Conservation (phyloP, 768 basidiomycete species). For the Neoboletus subvelutipes region DNA sequence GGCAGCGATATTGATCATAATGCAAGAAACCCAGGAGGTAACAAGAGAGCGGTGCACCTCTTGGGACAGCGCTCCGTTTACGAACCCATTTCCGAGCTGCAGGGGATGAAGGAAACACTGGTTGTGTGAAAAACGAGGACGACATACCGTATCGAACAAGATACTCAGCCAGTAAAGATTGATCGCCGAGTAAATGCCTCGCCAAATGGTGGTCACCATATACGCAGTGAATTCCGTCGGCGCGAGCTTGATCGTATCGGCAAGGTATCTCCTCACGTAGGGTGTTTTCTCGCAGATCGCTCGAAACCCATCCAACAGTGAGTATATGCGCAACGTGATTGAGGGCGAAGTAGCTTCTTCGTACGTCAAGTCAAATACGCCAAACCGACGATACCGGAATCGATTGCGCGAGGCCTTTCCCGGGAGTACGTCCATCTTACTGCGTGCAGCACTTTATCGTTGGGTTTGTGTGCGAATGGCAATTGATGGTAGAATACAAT, state of each 20-base stretch:
- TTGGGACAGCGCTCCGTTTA: neutral
- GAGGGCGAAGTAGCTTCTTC: slow-evolving; percentile 10
- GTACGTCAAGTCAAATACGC: slow-evolving; percentile 25
- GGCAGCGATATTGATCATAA: slow-evolving; percentile 23
- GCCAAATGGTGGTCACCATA: slow-evolving; percentile 32
- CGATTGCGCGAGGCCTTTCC: neutral
- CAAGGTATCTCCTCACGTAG: slow-evolving; percentile 6
- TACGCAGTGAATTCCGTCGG: slow-evolving; percentile 22
- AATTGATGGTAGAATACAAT: neutral
- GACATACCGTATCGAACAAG: slow-evolving; percentile 29
- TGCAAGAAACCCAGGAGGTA: slow-evolving; percentile 28
- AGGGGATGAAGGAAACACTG: neutral
- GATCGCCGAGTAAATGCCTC: slow-evolving; percentile 33
- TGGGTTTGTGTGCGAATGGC: neutral
- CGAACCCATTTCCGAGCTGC: slow-evolving; percentile 17
- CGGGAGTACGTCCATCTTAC: neutral
- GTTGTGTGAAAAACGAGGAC: neutral
- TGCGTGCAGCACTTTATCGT: neutral
- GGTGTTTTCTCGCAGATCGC: slow-evolving; percentile 1
- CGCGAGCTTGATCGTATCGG: slow-evolving; percentile 22
- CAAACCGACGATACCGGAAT: slow-evolving; percentile 16
- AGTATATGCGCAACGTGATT: neutral
- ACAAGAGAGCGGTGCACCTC: slow-evolving; percentile 23
- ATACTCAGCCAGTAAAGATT: slow-evolving; percentile 35
- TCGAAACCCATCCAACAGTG: neutral